Conservation (phyloP, 2,329 filamentous ascomycete species). For the Dactylonectria macrodidyma region DNA sequence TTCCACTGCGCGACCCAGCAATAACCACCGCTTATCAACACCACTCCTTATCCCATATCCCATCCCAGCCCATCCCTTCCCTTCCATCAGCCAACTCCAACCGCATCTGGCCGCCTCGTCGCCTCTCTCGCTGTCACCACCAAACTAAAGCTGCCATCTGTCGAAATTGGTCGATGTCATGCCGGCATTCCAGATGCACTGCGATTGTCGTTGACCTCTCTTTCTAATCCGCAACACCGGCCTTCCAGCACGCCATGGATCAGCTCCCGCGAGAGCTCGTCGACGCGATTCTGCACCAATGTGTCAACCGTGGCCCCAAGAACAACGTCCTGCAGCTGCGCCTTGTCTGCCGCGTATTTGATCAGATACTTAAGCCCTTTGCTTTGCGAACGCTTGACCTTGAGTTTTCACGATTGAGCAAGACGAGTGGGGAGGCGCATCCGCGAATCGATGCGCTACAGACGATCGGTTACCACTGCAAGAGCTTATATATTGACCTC, state of each 20-base stretch:
- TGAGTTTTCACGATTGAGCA: constrained; percentile 65
- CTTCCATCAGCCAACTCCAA: neutral
- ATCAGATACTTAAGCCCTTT: constrained; percentile 61
- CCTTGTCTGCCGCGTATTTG: constrained; percentile 65
- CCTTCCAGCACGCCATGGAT: constrained; percentile 56
- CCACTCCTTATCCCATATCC: constrained; percentile 6
- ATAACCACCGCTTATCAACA: constrained; percentile 29
- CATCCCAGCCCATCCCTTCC: neutral
- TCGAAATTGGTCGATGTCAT: constrained; percentile 15
- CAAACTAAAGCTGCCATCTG: constrained; percentile 1
- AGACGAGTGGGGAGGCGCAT: constrained; percentile 49
- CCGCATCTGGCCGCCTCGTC: neutral
- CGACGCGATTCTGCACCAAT: constrained; percentile 61
- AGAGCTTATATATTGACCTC: constrained; percentile 66
- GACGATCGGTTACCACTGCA: constrained; percentile 63
- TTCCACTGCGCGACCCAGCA: constrained; percentile 16
- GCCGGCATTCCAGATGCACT: constrained; percentile 29
- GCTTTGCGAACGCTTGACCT: constrained; percentile 64
- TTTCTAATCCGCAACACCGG: constrained; percentile 15
- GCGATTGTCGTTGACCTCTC: constrained; percentile 29
- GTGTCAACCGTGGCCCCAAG: constrained; percentile 59
- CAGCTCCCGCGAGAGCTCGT: constrained; percentile 64
- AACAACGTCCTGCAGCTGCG: constrained; percentile 62
- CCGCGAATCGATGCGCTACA: constrained; percentile 59
- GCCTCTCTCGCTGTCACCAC: neutral